Evolutionary conservation across 805 yeast species (phyloP).

Genomic region (Candida alai): DNA sequence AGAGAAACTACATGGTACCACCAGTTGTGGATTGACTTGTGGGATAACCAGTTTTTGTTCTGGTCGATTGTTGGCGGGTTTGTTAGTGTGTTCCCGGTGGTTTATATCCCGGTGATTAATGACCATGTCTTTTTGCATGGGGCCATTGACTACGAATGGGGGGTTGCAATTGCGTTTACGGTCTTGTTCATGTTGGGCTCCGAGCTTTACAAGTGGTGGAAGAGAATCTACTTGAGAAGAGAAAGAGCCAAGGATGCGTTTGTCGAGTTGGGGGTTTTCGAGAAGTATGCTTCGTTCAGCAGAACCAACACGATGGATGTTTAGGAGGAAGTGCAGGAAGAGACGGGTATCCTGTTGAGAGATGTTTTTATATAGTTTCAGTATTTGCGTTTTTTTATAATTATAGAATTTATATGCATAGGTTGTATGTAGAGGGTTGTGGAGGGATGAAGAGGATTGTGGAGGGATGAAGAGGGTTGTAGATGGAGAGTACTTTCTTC

Average conservation of each 20-base stretch:
- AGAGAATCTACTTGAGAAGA: slow-evolving; percentile 51
- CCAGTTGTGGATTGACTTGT: slow-evolving; percentile 60
- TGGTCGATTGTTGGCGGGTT: slow-evolving; percentile 77
- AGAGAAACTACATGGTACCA: slow-evolving; percentile 51
- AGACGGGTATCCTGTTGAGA: too few relatives aligned
- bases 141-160: slow-evolving; percentile 79
- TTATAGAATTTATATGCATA: too few relatives aligned
- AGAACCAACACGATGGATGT: slow-evolving; percentile 43
- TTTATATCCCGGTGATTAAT: slow-evolving; percentile 87
- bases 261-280: slow-evolving; percentile 27
- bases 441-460: too few relatives aligned
- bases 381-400: too few relatives aligned
- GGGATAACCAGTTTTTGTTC: slow-evolving; percentile 73
- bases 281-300: slow-evolving; percentile 57
- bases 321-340: too few relatives aligned
- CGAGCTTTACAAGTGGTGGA: slow-evolving; percentile 65
- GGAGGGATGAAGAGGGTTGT: too few relatives aligned
- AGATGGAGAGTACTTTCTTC: too few relatives aligned
- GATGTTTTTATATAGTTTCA: too few relatives aligned
- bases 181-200: slow-evolving; percentile 53
- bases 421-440: too few relatives aligned
- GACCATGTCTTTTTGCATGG: slow-evolving; percentile 68
- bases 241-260: slow-evolving; percentile 10
- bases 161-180: slow-evolving; percentile 59
- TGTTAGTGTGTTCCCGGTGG: slow-evolving; percentile 70